phyloP scores from a whole-genome alignment of 106 monocot genomes.

The Ottelia alismoides region DNA sequence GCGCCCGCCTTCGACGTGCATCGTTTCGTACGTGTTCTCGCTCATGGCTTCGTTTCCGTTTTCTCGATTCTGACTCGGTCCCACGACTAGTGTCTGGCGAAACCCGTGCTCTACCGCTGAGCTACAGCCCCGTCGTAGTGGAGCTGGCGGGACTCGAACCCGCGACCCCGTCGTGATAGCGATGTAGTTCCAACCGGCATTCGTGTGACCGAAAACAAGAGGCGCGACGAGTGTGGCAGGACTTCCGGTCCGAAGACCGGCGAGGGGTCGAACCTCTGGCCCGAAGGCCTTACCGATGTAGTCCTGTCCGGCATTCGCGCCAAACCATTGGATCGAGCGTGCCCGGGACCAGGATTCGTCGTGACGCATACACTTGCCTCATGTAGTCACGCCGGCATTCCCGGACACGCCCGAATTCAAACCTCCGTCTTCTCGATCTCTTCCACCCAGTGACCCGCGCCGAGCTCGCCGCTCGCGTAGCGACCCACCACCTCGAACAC shows the following conservation, averaged over 20 bases:
- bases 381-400: neutral
- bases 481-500: neutral
- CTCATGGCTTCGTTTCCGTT: too few species aligned
- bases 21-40: too few species aligned
- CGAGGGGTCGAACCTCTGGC: neutral
- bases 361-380: neutral
- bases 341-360: too few species aligned
- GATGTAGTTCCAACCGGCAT: neutral
- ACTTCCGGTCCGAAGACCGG: neutral
- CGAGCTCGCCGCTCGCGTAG: neutral
- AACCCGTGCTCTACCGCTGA: neutral
- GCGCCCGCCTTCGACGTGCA: too few species aligned
- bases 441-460: neutral
- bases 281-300: neutral
- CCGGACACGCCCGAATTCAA: neutral
- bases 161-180: neutral
- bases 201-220: neutral
- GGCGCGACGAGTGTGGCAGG: neutral
- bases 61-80: too few species aligned
- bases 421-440: neutral
- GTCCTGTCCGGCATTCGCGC: neutral
- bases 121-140: neutral
- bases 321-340: neutral
- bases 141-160: neutral
- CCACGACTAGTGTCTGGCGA: too few species aligned